These are phyloP conservation scores for Houttuynia cordata DNA, from an alignment of 164 flowering plant species.

Conservation along the genomic window DNA sequence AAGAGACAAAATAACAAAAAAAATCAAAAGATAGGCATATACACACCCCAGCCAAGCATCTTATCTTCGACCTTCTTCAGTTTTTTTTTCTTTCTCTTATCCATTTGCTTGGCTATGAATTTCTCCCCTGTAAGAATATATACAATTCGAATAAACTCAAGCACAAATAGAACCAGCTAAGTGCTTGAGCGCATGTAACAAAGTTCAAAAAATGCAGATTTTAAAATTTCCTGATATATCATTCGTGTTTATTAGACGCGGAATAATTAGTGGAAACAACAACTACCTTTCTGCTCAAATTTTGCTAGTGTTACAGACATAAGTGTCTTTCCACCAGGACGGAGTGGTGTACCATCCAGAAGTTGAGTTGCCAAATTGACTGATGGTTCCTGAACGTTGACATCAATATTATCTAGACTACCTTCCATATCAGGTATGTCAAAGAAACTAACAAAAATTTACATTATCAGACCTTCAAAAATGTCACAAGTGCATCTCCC, in stretches of 20 bases:
- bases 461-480: conserved; percentile 48
- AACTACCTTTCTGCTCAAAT: conserved; percentile 94
- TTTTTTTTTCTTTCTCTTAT: conserved; percentile 76
- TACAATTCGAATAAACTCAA: neutral
- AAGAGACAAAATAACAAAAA: too few species aligned
- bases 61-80: conserved; percentile 72
- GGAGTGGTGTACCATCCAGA: conserved; percentile 79
- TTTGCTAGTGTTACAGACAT: conserved; percentile 84
- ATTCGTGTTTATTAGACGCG: neutral
- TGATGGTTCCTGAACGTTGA: conserved; percentile 69
- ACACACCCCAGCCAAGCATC: conserved; percentile 95
- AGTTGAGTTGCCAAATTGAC: conserved; percentile 73
- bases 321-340: conserved; percentile 56
- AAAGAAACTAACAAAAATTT: neutral
- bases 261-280: neutral
- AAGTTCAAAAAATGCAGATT: too few species aligned
- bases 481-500: conserved; percentile 92
- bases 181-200: too few species aligned
- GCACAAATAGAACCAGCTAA: neutral
- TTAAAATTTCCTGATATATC: too few species aligned
- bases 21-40: too few species aligned
- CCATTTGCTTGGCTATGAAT: conserved; percentile 70
- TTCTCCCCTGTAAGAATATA: conserved; percentile 44
- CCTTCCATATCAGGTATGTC: neutral
- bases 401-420: neutral